Base-by-base conservation (phyloP, 371 early-diverging fungal genomes). In the Gilbertella persicaria region DNA sequence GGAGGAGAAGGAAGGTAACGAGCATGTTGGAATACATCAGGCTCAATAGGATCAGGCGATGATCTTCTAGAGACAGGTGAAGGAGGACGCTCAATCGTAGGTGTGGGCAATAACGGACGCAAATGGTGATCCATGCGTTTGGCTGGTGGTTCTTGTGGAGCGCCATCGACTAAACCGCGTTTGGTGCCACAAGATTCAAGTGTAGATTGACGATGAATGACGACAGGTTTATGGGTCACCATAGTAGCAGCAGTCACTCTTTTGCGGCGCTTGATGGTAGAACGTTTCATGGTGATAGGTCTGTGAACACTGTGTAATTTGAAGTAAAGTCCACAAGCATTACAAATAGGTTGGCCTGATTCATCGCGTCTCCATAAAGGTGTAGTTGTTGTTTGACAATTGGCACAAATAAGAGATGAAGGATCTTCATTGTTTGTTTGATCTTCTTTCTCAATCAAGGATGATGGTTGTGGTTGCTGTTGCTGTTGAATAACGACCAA, bases 261-360 rank as follows among this genome's bases (percentile, higher is more conserved):
- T 43, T 78, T 78, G 43, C 84, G 72, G 20, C 82, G 69, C 56
- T 80, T 80, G 53, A 84, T 82, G 21, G 75, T 78, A 3, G 76
- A 69, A 7, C 77, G 67, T 53, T 78, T 77, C 79, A 84, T 77
- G 23, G 66, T 72, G 20, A 75, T 66, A 5, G 79, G 88, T 7
- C 88, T 79, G 41, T 79, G 82, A 8, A 75, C 67, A 54, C 63
- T 71, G 57, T 93, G 92, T 6, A 89, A 65, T 54, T 85, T 86
- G 53, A 78, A 85, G 57, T 92, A 92, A 28, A 93, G 73, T 29
- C 91, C 91, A 62, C 92, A 92, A 0, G 91, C 91, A 64, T 91
- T 92, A 73, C 92, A 92, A 33, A 90, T 77, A 17, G 77, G 66
- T 25, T 85, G 75, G 6, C 87, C 88, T 26, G 80, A 67, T 47